Percentiles rank a stretch among this genome's conserved stretches.
Conservation (phyloP, 306 rosid species). For the Sindora glabra region DNA sequence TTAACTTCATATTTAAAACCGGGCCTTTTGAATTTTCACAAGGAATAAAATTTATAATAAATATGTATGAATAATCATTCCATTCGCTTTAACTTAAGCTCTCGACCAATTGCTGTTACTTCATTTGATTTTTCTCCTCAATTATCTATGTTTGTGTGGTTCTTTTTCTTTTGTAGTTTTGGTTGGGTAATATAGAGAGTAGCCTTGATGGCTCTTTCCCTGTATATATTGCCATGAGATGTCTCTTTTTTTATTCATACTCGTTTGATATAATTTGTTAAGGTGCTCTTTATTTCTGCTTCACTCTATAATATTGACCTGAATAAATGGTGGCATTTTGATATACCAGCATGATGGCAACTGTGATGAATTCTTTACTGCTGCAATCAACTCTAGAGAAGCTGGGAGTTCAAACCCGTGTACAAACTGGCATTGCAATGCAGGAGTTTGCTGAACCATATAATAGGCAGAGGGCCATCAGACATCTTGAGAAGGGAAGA, state of each 20-base stretch:
- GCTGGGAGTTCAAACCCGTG: constrained; percentile 62
- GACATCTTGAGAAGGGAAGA: constrained; percentile 73
- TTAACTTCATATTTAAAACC: neutral
- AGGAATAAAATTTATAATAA: constrained; percentile 5
- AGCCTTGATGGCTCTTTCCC: neutral
- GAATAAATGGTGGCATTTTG: constrained; percentile 15
- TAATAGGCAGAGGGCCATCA: constrained; percentile 60
- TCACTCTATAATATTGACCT: constrained; percentile 6
- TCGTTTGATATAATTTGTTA: neutral
- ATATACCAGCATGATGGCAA: constrained; percentile 53
- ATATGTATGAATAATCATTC: neutral
- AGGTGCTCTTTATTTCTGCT: constrained; percentile 5
- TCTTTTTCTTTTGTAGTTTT: neutral
- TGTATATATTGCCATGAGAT: neutral
- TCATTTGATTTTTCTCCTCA: neutral
- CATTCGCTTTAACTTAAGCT: neutral
- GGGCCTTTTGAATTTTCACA: neutral
- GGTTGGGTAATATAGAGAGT: neutral
- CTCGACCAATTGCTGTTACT: neutral
- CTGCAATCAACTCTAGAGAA: constrained; percentile 67
- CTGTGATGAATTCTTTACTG: constrained; percentile 58
- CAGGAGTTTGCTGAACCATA: constrained; percentile 58
- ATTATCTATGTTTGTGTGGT: neutral
- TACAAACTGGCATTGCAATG: constrained; percentile 45
- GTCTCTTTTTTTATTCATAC: neutral